Evolutionary conservation across 2,329 filamentous ascomycete species (phyloP), one percentile per base, ranked within the genome.

Genomic region (Aspergillus sp.): DNA sequence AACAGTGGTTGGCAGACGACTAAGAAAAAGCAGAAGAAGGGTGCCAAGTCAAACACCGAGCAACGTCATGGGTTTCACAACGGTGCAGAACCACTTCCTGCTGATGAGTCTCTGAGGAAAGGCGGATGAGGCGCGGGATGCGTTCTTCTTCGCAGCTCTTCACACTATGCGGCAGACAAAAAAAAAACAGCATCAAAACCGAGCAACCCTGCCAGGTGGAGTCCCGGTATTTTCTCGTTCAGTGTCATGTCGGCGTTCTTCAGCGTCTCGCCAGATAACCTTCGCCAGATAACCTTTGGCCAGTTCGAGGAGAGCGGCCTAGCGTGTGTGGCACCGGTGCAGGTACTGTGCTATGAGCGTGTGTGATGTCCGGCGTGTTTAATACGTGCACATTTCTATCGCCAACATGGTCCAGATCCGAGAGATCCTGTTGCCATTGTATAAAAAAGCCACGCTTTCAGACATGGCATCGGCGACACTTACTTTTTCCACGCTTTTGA

Each of bases 71-170:
- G 65, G n/a, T 47, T 58, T 16, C 55, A 62, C 21, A 58, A 62
- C 38, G 64, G 68, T 5, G 66, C 64, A 2, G 75, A 77, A 53
- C 65, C 70, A 7, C 60, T 75, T 10, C 73, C 75, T 25, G 64
- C 64, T 13, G 73, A 77, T 54, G 74, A 74, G 50, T 71, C 73
- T 13, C 54, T 76, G 60, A 68, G 75, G 49, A 78, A 78, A 62
- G 75, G 75, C 17, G 75, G 75, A 23, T 78, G 66, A 75, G 51
- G 13, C 13, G 23, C 25, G 11, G 6, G 25, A 29, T 29, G 25
- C 25, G 9, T 29, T 10, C 3, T 10, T 10, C 3, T 10, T 10
- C 3, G 25, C 25, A 10, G 25, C 6, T 29, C 7, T 29, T 29
- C 25, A 10, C 25, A 10, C 7, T 11, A 11, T 10, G 9, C 7